Conservation (phyloP, 176 grass and related monocot species). For the Microstegium vimineum region DNA sequence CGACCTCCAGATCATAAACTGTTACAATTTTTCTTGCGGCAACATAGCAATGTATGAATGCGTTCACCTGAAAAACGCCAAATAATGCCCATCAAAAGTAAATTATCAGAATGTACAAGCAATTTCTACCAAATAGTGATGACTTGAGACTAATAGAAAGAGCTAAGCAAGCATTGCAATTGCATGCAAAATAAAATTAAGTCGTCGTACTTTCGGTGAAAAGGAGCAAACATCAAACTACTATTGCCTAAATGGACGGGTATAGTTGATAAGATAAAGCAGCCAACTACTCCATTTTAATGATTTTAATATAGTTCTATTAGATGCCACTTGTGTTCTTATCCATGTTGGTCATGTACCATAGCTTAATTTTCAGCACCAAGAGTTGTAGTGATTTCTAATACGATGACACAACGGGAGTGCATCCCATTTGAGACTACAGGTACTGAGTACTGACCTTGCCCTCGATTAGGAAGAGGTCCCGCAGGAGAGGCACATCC, state of each 20-base stretch:
- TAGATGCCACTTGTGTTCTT: background rate
- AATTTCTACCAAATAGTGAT: constrained; percentile 11
- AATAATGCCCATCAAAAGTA: constrained; percentile 18
- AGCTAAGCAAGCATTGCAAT: background rate
- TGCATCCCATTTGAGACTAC: too few species aligned
- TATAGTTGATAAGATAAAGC: constrained; percentile 21
- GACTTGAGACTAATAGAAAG: constrained; percentile 16
- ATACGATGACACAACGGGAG: too few species aligned
- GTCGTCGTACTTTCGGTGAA: background rate
- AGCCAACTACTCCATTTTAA: background rate
- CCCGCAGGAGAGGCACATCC: constrained; percentile 59
- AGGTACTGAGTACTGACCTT: constrained; percentile 47
- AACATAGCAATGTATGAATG: constrained; percentile 90
- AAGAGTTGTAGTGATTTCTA: too few species aligned
- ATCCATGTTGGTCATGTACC: background rate
- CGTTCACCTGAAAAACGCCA: constrained; percentile 65
- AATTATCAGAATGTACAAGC: constrained; percentile 17
- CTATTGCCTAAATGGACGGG: background rate
- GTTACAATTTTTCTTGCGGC: constrained; percentile 66
- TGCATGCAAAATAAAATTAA: background rate
- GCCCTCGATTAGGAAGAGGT: constrained; percentile 66
- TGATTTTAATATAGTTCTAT: background rate
- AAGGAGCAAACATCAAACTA: constrained; percentile 8
- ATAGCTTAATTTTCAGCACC: background rate
- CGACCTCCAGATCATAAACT: constrained; percentile 72